Conservation (phyloP, 2,329 filamentous ascomycete genomes). For the Talaromyces sp. region DNA sequence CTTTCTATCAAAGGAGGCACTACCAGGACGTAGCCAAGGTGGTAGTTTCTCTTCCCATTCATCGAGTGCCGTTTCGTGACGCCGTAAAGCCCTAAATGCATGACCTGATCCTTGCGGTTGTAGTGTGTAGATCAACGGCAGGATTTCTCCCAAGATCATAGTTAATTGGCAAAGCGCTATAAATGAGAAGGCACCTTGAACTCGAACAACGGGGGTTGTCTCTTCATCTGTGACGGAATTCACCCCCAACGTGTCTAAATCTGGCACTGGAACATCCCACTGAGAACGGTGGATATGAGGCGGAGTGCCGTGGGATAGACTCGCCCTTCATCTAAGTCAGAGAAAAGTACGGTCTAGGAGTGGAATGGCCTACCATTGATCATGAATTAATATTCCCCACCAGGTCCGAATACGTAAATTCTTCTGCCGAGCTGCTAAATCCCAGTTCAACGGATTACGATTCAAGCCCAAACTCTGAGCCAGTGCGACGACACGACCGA, state of each 20-base stretch:
- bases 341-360: conserved; percentile 1
- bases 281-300: conserved; percentile 46
- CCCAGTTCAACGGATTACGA: conserved; percentile 52
- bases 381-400: conserved; percentile 56
- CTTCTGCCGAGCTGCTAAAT: conserved; percentile 51
- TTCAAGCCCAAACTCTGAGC: conserved; percentile 57
- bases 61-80: conserved; percentile 41
- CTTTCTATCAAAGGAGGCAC: conserved; percentile 36
- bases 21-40: conserved; percentile 31
- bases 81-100: conserved; percentile 24
- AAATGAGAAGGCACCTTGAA: conserved; percentile 38
- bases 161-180: conserved; percentile 47
- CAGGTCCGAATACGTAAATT: conserved; percentile 52
- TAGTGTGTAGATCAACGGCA: conserved; percentile 31
- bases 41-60: conserved; percentile 46
- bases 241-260: conserved; percentile 32
- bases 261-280: conserved; percentile 45
- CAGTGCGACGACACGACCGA: conserved; percentile 52
- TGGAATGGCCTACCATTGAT: conserved; percentile 48
- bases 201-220: conserved; percentile 12
- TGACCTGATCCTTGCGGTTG: conserved; percentile 28
- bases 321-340: conserved; percentile 41
- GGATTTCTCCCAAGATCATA: conserved; percentile 37
- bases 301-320: conserved; percentile 53
- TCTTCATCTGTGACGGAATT: conserved; percentile 2